Conservation (phyloP, 345 rosid genomes). For the Citrus australasica region DNA sequence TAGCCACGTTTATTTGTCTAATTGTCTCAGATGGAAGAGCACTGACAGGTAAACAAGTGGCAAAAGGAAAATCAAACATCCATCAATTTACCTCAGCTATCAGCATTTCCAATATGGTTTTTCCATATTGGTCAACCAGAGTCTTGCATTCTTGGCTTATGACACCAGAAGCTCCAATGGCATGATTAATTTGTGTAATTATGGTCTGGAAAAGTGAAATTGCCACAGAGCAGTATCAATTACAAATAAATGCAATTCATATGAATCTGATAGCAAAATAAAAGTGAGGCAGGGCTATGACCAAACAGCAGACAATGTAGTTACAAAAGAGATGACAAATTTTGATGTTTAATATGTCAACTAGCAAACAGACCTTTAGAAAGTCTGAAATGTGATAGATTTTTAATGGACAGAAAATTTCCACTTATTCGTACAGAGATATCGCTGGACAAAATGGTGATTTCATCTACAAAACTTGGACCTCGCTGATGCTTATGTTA, state of each 20-base stretch:
- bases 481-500: background rate
- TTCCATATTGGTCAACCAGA: conserved; percentile 64
- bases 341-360: background rate
- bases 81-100: conserved; percentile 40
- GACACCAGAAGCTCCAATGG: conserved; percentile 78
- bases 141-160: conserved; percentile 74
- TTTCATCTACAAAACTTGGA: background rate
- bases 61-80: background rate
- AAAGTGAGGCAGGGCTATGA: background rate
- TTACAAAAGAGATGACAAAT: background rate
- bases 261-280: background rate
- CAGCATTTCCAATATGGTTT: conserved; percentile 65
- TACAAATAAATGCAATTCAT: background rate
- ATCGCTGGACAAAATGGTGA: background rate
- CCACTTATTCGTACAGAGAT: background rate
- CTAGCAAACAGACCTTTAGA: background rate
- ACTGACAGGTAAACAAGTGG: background rate
- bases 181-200: conserved; percentile 77
- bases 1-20: background rate
- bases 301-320: background rate
- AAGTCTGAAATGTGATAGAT: background rate
- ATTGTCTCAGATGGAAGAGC: background rate
- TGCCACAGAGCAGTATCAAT: background rate
- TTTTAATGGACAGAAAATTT: background rate
- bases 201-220: conserved; percentile 39